A percentile compares a stretch with the other conserved stretches of the same genome.
phyloP scores from a whole-genome alignment of 2,329 filamentous ascomycete species.

The Atkinsonella hypoxylon region DNA sequence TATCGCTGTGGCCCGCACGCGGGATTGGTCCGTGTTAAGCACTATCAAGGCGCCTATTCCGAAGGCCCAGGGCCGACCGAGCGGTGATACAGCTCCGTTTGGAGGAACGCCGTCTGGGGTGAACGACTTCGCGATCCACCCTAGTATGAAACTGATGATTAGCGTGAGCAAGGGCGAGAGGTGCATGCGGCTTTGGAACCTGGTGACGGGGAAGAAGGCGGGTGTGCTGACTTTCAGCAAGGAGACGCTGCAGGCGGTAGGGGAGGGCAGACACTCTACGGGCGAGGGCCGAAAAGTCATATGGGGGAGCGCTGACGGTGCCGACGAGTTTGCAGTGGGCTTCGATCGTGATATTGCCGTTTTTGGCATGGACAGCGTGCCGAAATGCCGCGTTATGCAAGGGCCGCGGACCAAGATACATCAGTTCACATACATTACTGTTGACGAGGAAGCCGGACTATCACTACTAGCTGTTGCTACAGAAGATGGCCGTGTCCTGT shows the following conservation, averaged over 20 bases:
- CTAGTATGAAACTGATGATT: slow-evolving; percentile 93
- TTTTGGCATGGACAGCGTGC: slow-evolving; percentile 79
- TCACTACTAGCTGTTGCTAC: slow-evolving; percentile 65
- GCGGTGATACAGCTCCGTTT: slow-evolving; percentile 75
- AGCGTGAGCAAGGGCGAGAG: slow-evolving; percentile 82
- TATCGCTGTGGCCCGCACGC: slow-evolving; percentile 72
- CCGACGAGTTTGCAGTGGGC: slow-evolving; percentile 75
- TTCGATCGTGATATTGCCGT: slow-evolving; percentile 80
- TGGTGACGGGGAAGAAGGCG: slow-evolving; percentile 92
- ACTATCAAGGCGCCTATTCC: slow-evolving; percentile 82
- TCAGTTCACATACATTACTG: slow-evolving; percentile 59
- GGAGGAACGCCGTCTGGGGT: slow-evolving; percentile 77
- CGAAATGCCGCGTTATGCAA: slow-evolving; percentile 61
- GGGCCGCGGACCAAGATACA: slow-evolving; percentile 68
- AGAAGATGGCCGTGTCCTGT: slow-evolving; percentile 77
- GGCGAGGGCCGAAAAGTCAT: slow-evolving; percentile 75
- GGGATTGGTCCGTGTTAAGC: slow-evolving; percentile 81
- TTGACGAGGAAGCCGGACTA: slow-evolving; percentile 29
- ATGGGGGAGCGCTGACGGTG: slow-evolving; percentile 61
- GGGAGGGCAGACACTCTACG: slow-evolving; percentile 62
- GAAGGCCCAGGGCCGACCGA: slow-evolving; percentile 67
- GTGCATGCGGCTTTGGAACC: slow-evolving; percentile 89
- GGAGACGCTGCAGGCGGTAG: slow-evolving; percentile 59
- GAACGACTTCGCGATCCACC: slow-evolving; percentile 91
- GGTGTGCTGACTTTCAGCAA: slow-evolving; percentile 78